These are phyloP conservation scores for Xylaria palmicola DNA, from an alignment of 495 filamentous ascomycete genomes.

Conservation along the genomic window DNA sequence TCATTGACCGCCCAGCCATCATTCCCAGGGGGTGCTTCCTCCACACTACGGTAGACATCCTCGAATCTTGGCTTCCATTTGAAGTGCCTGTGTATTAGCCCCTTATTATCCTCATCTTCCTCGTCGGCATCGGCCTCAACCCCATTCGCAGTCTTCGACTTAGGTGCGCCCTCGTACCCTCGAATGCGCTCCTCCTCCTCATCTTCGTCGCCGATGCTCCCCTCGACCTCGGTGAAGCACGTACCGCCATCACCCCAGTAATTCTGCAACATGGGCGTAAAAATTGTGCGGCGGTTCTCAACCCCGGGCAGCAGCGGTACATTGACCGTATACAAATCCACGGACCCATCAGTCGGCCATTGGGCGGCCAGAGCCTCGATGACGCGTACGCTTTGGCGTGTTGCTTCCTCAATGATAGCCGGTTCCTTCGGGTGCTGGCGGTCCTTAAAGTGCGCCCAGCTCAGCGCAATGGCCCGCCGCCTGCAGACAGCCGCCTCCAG, in stretches of 20 bases:
- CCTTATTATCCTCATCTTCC: constrained; percentile 24
- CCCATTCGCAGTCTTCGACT: neutral
- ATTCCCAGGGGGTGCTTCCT: constrained; percentile 76
- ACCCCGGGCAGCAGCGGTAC: constrained; percentile 74
- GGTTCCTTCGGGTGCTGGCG: constrained; percentile 64
- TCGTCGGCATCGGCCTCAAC: constrained; percentile 18
- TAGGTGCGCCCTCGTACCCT: constrained; percentile 50
- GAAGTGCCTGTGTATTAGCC: constrained; percentile 78
- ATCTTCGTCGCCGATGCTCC: constrained; percentile 56
- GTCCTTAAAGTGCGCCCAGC: constrained; percentile 80
- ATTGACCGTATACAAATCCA: constrained; percentile 86
- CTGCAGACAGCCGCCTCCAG: constrained; percentile 89
- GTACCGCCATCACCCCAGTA: constrained; percentile 73
- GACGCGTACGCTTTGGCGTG: constrained; percentile 63
- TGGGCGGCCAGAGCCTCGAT: constrained; percentile 73
- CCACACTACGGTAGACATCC: constrained; percentile 82
- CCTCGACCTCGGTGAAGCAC: constrained; percentile 76
- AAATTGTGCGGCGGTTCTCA: constrained; percentile 66
- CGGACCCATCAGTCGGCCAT: constrained; percentile 63
- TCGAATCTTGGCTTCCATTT: constrained; percentile 87
- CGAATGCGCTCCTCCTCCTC: constrained; percentile 67
- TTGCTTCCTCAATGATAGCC: constrained; percentile 71
- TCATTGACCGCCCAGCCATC: constrained; percentile 94
- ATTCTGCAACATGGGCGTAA: constrained; percentile 83
- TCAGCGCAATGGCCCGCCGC: constrained; percentile 74